A percentile compares a stretch with the other conserved stretches of the same genome.
Conservation (phyloP, 2,329 filamentous ascomycete species). For the Teratosphaeria viscida region DNA sequence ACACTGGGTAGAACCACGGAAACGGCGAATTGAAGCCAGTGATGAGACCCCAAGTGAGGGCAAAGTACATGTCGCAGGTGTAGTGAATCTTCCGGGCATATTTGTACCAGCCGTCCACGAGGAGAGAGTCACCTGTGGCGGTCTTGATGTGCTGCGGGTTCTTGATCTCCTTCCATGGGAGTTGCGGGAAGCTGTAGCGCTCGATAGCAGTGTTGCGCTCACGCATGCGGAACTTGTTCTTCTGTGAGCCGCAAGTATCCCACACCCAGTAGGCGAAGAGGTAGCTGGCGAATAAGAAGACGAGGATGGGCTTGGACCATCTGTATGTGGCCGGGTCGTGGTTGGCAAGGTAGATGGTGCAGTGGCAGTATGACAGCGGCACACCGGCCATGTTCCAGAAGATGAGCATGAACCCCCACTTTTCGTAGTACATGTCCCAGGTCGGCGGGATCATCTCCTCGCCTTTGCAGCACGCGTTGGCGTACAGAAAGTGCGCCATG, state of each 20-base stretch:
- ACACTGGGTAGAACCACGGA: conserved; percentile 81
- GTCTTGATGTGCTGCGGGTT: conserved; percentile 72
- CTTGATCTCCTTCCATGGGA: conserved; percentile 76
- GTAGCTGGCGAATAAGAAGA: conserved; percentile 57
- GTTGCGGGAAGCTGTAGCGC: conserved; percentile 75
- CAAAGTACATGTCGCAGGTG: conserved; percentile 69
- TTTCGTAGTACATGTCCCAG: conserved; percentile 96
- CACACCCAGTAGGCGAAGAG: conserved; percentile 81
- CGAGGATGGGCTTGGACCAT: conserved; percentile 61
- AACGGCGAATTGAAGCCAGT: conserved; percentile 72
- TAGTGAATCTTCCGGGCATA: conserved; percentile 50
- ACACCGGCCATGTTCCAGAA: conserved; percentile 96
- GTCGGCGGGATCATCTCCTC: conserved; percentile 84
- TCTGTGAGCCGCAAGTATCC: conserved; percentile 87
- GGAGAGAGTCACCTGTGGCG: conserved; percentile 61
- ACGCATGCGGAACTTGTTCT: conserved; percentile 78
- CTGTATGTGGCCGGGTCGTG: conserved; percentile 67
- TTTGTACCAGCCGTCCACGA: conserved; percentile 76
- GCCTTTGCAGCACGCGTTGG: conserved; percentile 83
- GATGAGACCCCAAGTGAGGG: conserved; percentile 67
- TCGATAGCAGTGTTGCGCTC: conserved; percentile 61
- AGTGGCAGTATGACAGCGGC: conserved; percentile 85
- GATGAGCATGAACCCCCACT: conserved; percentile 95
- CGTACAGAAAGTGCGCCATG: conserved; percentile 85
- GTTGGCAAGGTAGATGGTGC: conserved; percentile 79